Evolutionary conservation across 2,329 filamentous ascomycete species (phyloP).

Genomic region (Sporothrix brunneoviolacea): DNA sequence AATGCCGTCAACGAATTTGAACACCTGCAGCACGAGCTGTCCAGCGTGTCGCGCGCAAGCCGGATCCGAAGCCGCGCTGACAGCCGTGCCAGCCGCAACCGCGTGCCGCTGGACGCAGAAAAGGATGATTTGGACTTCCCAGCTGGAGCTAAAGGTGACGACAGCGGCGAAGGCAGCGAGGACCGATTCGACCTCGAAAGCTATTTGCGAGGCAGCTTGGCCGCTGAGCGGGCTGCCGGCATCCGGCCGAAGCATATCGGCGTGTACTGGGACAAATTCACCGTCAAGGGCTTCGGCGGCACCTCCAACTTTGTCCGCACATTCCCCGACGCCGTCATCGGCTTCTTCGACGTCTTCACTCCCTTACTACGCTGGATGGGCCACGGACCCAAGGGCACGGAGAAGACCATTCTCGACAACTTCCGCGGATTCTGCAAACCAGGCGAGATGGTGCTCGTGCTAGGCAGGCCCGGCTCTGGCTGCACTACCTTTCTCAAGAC

Average conservation of each 20-base stretch:
- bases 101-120: slow-evolving; percentile 45
- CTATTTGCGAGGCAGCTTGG: slow-evolving; percentile 63
- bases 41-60: slow-evolving; percentile 49
- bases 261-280: slow-evolving; percentile 71
- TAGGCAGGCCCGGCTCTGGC: slow-evolving; percentile 69
- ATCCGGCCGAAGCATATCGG: slow-evolving; percentile 76
- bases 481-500: slow-evolving; percentile 65
- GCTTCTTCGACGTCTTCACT: slow-evolving; percentile 68
- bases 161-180: slow-evolving; percentile 33
- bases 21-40: slow-evolving; percentile 56
- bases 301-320: slow-evolving; percentile 65
- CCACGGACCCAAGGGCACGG: slow-evolving; percentile 57
- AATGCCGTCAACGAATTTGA: slow-evolving; percentile 65
- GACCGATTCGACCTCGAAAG: slow-evolving; percentile 70
- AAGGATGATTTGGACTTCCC: slow-evolving; percentile 33
- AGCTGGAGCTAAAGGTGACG: slow-evolving; percentile 10
- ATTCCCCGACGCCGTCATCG: slow-evolving; percentile 69
- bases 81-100: slow-evolving; percentile 39
- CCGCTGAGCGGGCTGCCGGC: slow-evolving; percentile 66
- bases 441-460: slow-evolving; percentile 82
- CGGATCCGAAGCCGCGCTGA: slow-evolving; percentile 30
- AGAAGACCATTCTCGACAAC: slow-evolving; percentile 66
- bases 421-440: slow-evolving; percentile 67
- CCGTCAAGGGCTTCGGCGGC: slow-evolving; percentile 69
- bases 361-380: slow-evolving; percentile 60